Evolutionary conservation across 2,329 filamentous ascomycete species (phyloP), one percentile per base, ranked within the genome.

Genomic region (Penicillium carneum): DNA sequence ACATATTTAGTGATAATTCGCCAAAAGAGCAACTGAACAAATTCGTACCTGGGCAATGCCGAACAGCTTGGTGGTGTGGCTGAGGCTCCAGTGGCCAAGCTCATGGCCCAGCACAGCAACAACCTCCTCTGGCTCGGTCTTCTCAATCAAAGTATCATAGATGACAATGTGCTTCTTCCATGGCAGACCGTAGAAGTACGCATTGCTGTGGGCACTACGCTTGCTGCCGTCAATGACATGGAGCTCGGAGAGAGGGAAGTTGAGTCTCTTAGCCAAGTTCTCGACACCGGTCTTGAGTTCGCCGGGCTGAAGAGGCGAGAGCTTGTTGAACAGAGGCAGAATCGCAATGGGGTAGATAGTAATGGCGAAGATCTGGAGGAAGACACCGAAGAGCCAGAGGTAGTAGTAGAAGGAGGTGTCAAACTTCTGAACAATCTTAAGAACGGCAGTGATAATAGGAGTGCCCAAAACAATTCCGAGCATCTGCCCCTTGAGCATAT

Each of bases 121-220:
- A 42, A 99, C 93, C 79, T 99, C 95, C 74, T 95, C 86, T 4
- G 91, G 88, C 64, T 93, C 88, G 77, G 90, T 95, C 86, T 98
- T 97, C 80, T 97, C 94, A 65, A 99, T 93, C 65, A 99, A 82
- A 5, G 96, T 99, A 76, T 99, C 95, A 77, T 97, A 99, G 75
- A 99, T 96, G 73, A 99, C 95, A 82, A 99, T 99, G 83, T 98
- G 96, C 86, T 98, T 98, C 86, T 97, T 97, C 93, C 94, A 99
- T 43, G 95, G 95, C 58, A 99, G 86, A 63, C 95, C 95, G 72
- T 96, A 97, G 82, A 99, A 99, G 80, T 96, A 96, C 20, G 92
- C 91, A 74, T 96, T 96, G 81, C 90, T 93, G 81, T 96, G 92
- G 26, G 91, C 90, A 74, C 89, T 92, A 70, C 92, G 86, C 83